Evolutionary conservation across 345 rosid species (phyloP).

Genomic region (Linum lewisii): DNA sequence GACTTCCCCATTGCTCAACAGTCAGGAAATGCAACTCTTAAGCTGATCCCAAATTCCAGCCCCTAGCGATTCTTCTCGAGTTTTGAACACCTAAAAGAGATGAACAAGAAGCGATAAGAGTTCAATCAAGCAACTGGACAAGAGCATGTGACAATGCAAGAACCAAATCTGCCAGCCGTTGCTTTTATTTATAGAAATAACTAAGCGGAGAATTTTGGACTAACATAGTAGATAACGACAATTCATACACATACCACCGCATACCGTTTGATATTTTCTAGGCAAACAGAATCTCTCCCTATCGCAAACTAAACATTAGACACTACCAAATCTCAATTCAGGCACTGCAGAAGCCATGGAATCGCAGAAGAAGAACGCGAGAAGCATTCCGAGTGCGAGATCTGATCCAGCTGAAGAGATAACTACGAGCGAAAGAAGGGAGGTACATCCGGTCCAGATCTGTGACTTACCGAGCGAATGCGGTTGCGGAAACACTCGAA

Average conservation of each 20-base stretch:
- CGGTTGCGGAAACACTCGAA: slow-evolving; percentile 23
- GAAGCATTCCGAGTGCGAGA: not conserved
- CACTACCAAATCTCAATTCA: not conserved
- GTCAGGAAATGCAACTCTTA: slow-evolving; percentile 7
- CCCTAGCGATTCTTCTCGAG: not conserved
- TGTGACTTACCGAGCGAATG: slow-evolving; percentile 36
- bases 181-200: not conserved
- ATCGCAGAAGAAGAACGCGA: not conserved
- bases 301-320: not conserved
- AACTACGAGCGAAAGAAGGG: not conserved
- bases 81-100: not conserved
- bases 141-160: not conserved
- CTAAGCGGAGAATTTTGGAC: not conserved
- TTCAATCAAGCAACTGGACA: not conserved
- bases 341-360: not conserved
- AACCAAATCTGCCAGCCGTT: not conserved
- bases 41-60: slow-evolving; percentile 19
- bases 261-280: too few species aligned
- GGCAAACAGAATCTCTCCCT: not conserved
- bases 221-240: not conserved
- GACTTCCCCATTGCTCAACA: slow-evolving; percentile 59
- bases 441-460: slow-evolving; percentile 37
- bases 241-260: not conserved
- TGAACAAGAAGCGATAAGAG: not conserved
- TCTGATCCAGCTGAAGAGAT: not conserved